Evolutionary conservation across 2,329 filamentous ascomycete species (phyloP).

Genomic region (Cladosporium sphaerospermum): DNA sequence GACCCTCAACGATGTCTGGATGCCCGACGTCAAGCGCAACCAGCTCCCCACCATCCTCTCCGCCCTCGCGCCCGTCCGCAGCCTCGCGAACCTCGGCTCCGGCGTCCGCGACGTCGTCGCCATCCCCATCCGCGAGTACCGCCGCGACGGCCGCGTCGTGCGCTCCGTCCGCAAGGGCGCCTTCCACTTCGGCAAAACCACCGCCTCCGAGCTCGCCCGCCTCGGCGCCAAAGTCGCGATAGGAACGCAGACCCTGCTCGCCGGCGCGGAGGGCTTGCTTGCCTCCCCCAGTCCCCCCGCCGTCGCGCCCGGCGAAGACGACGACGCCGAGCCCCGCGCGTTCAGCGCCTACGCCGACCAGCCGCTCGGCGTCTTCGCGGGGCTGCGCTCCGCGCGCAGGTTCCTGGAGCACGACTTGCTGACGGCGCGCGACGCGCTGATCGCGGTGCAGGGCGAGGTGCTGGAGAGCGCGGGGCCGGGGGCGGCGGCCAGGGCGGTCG

Average conservation of each 20-base stretch:
- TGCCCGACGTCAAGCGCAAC: conserved; percentile 81
- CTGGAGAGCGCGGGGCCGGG: conserved; percentile 78
- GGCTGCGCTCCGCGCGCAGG: conserved; percentile 73
- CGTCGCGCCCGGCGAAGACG: conserved; percentile 38
- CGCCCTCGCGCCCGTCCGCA: conserved; percentile 82
- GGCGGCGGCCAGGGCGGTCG: conserved; percentile 71
- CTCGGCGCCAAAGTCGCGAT: conserved; percentile 90
- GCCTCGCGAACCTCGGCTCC: conserved; percentile 82
- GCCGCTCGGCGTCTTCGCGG: conserved; percentile 80
- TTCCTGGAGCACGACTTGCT: conserved; percentile 83
- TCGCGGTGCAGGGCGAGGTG: conserved; percentile 86
- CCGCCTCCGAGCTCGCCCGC: conserved; percentile 88
- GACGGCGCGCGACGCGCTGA: conserved; percentile 80
- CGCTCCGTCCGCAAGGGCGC: conserved; percentile 90
- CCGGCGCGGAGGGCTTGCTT: conserved; percentile 79
- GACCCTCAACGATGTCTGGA: conserved; percentile 93
- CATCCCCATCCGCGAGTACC: conserved; percentile 86
- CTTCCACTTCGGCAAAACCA: conserved; percentile 82
- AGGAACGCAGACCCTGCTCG: conserved; percentile 86
- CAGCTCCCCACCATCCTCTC: conserved; percentile 85
- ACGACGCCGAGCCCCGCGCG: conserved; percentile 66
- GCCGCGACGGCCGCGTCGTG: conserved; percentile 86
- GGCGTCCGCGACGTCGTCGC: conserved; percentile 82
- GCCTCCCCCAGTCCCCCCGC: conserved; percentile 18
- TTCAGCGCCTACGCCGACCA: conserved; percentile 93